Evolutionary conservation across 495 filamentous ascomycete species (phyloP), one percentile per base, ranked within the genome.

Genomic region (Daldinia childiae): DNA sequence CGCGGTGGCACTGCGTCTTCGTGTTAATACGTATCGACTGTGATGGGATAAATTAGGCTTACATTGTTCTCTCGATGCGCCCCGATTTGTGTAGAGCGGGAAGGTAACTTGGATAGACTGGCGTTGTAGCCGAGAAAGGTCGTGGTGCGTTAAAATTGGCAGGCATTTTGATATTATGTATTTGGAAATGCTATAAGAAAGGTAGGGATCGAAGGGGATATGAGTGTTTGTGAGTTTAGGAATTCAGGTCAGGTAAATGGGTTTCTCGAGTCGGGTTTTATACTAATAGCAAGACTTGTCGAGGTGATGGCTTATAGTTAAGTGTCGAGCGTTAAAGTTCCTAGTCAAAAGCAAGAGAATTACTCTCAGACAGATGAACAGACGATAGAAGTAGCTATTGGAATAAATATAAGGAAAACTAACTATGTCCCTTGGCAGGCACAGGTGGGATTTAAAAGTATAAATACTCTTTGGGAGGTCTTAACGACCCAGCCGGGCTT

Each of bases 61-160:
- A 82, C 81, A 81, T 75, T 77, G 78, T 79, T 57, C 77, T 76
- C 66, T 77, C 71, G 58, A 78, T 73, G 15, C 77, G 55, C 1
- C 68, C 56, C 21, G 63, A 72, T 50, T 75, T 80, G 73, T 79
- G 71, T 26, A 84, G 64, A 54, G 77, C 76, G 51, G 81, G 81
- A 30, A 84, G 81, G 70, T 80, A 79, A 60, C 72, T 72, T 1
- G 82, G 82, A 71, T 84, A 74, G 1, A 84, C 82, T 27, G 80
- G 80, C 26, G 82, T 78, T 0, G 78, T 76, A 55, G 81, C 80
- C 17, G 79, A 78, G 69, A 84, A 74, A 27, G 78, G 74, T 24
- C 76, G 78, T 12, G 70, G 55, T 48, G 62, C 27, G 73, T 41
- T 72, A 12, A 74, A 52, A 55, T 58, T 71, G 45, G 64, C 59